These are phyloP conservation scores for Aegilops speltoides DNA, from an alignment of 176 grass and related monocot genomes.

Conservation along the genomic window DNA sequence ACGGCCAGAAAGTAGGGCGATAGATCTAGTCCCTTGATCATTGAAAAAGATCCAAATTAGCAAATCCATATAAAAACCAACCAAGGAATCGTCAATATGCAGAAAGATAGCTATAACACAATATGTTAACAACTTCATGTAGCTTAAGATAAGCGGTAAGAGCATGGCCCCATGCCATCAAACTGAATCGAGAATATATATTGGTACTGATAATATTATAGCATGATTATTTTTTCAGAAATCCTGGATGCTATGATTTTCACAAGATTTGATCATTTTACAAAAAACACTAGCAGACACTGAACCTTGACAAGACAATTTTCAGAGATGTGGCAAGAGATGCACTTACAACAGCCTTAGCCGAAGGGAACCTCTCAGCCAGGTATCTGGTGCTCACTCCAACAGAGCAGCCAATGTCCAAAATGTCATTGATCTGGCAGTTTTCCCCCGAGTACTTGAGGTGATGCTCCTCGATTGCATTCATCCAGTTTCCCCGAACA, in stretches of 20 bases:
- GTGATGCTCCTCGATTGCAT: constrained; percentile 60
- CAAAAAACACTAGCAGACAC: not conserved
- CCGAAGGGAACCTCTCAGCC: constrained; percentile 68
- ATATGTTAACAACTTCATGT: not conserved
- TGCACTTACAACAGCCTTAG: constrained; percentile 59
- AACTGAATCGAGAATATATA: not conserved
- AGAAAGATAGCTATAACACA: not conserved
- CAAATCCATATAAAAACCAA: not conserved
- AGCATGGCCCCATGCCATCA: not conserved
- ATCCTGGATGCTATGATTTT: not conserved
- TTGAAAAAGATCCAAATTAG: not conserved
- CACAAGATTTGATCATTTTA: not conserved
- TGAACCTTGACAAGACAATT: not conserved
- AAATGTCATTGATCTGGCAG: constrained; percentile 55
- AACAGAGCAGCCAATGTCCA: constrained; percentile 88
- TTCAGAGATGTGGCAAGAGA: not conserved
- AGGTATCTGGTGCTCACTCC: constrained; percentile 82
- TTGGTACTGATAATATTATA: not conserved
- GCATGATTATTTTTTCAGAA: not conserved
- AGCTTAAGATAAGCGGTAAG: not conserved
- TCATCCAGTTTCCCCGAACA: constrained; percentile 70
- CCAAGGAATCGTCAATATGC: not conserved
- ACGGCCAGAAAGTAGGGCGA: constrained; percentile 82
- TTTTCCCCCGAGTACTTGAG: constrained; percentile 45
- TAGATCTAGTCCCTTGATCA: constrained; percentile 73